Percentiles rank a stretch among this genome's conserved stretches.
Evolutionary conservation across 73 alveolate genomes (phyloP).

Genomic region (Paramecium biaurelia): DNA sequence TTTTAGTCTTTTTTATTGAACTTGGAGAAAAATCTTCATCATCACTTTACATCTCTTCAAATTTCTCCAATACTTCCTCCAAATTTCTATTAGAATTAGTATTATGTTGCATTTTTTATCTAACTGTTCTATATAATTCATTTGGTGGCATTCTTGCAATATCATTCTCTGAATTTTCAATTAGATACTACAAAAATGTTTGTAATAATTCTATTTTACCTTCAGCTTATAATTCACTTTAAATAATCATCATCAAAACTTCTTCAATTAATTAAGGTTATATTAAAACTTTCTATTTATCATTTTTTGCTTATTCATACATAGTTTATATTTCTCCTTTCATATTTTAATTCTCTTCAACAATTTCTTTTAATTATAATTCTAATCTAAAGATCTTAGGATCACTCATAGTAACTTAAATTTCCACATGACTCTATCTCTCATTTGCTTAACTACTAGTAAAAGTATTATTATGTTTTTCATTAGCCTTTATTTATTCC

Average conservation of each 20-base stretch:
- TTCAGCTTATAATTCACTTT: neutral
- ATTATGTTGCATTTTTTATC: constrained; percentile 12
- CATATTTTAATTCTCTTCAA: neutral
- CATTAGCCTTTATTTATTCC: neutral
- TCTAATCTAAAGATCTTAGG: neutral
- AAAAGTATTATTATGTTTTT: neutral
- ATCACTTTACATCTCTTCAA: constrained; percentile 1
- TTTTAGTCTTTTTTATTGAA: neutral
- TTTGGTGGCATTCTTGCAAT: constrained; percentile 23
- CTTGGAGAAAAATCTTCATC: neutral
- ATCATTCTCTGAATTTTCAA: constrained; percentile 14
- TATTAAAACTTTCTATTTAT: neutral
- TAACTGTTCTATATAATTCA: neutral
- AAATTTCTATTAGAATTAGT: neutral
- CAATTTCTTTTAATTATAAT: neutral
- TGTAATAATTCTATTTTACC: neutral
- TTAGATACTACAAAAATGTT: neutral
- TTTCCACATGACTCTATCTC: neutral
- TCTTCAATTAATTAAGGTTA: constrained; percentile 19
- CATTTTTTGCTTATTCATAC: neutral
- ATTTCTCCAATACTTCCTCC: neutral
- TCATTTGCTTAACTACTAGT: neutral
- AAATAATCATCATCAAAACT: neutral
- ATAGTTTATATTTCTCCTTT: neutral
- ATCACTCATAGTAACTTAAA: constrained; percentile 12